Evolutionary conservation across 2,329 filamentous ascomycete species (phyloP), one percentile per base, ranked within the genome.

Genomic region (Passalora sequoiae): DNA sequence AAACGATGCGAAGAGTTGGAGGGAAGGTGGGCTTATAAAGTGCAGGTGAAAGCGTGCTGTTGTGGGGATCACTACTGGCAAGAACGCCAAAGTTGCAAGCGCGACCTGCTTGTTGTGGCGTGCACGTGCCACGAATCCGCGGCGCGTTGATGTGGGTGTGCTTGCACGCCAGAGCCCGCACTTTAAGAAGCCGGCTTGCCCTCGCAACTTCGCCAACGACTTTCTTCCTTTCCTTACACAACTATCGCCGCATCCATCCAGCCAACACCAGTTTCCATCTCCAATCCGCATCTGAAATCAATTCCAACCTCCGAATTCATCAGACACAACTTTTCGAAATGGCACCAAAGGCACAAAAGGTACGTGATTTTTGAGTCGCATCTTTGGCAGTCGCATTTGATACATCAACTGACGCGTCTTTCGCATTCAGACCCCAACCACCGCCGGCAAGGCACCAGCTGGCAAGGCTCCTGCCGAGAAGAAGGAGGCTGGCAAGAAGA

Each of bases 401-500:
- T 30, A 22, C 38, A 44, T 36, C 38, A 43, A 38, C 52, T 54
- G 42, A 57, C 54, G 47, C 49, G 49, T 55, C 25, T 41, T n/a
- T n/a, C n/a, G 44, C 44, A 32, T 47, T 28, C 51, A 59, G 88
- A 96, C 95, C 81, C 89, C 91, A 74, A 79, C 76, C 73, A 83
- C 80, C 67, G 91, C 86, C 77, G 81, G 88, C 76, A 97, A 97
- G 88, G 91, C 91, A 62, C 82, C 83, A 57, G 83, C 81, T 64
- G 79, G 79, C 66, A 84, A 84, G 71, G 80, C 81, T 35, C 89
- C 91, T 49, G 86, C 85, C 67, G 89, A 96, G 83, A 96, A 96
- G 86, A 96, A 97, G 84, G 91, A 97, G 76, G 92, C 91, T 57
- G 92, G 91, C 78, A 98, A 98, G 87, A 98, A 97, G 86, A 97